phyloP scores from a whole-genome alignment of 257 asterid species.

The Ilex asprella region DNA sequence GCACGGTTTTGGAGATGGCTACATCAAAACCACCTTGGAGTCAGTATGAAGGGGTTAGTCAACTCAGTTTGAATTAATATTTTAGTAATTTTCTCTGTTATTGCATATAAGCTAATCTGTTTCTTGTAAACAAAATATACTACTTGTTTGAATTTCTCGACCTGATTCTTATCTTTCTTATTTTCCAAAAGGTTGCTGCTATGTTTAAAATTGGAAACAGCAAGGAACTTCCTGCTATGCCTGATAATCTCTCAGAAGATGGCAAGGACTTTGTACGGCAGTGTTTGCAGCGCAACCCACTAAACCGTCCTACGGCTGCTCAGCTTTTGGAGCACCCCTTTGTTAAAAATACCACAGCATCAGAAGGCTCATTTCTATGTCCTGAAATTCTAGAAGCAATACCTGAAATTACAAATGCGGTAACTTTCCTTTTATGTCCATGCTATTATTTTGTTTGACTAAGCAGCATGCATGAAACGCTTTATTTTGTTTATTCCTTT shows the following conservation, averaged over 20 bases:
- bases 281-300: slow-evolving; percentile 74
- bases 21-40: slow-evolving; percentile 97
- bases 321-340: slow-evolving; percentile 80
- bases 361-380: slow-evolving; percentile 20
- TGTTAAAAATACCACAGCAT: slow-evolving; percentile 24
- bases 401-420: slow-evolving; percentile 23
- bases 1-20: slow-evolving; percentile 99
- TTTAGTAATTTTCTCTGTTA: background rate
- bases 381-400: slow-evolving; percentile 26
- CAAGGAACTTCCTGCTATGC: slow-evolving; percentile 68
- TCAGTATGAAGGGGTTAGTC: slow-evolving; percentile 97
- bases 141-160: background rate
- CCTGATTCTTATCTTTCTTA: background rate
- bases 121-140: background rate
- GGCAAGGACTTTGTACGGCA: slow-evolving; percentile 66
- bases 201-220: slow-evolving; percentile 60
- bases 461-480: slow-evolving; percentile 30
- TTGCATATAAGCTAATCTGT: background rate
- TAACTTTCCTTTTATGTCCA: slow-evolving; percentile 3
- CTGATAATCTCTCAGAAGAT: slow-evolving; percentile 65
- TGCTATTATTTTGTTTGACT: slow-evolving; percentile 4
- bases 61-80: slow-evolving; percentile 12
- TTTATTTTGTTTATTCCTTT: slow-evolving; percentile 38
- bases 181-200: slow-evolving; percentile 51
- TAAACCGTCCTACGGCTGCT: slow-evolving; percentile 59